Evolutionary conservation across 2,329 filamentous ascomycete species (phyloP), one percentile per base, ranked within the genome.

Genomic region (Albophoma yamanashiensis): DNA sequence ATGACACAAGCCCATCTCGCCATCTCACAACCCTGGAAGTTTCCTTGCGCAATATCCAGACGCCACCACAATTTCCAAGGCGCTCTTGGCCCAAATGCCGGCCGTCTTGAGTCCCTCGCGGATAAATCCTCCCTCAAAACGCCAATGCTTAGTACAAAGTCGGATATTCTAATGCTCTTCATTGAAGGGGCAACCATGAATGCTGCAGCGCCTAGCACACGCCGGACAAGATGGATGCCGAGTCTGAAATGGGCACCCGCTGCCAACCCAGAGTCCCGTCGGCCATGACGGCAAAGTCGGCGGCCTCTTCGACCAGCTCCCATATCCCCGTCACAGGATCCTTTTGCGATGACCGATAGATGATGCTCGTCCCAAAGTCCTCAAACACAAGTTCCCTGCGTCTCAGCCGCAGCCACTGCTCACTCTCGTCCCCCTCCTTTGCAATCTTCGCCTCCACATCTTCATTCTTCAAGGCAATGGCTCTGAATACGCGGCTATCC

Each of bases 391-490:
- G 61, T 58, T 77, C 74, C 31, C 75, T 65, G 36, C 73, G 64
- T 52, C 71, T 64, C 39, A 77, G 66, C n/a, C 71, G 68, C 17
- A 74, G 40, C 75, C 74, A 78, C 61, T 76, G 74, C n/a, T 72
- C 69, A 12, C 69, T 58, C 17, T 71, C 67, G 12, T 64, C 62
- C 2, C 70, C 76, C 20, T 75, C 73, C 14, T 57, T 60, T 3
- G 64, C 64, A 57, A 71, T 72, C 34, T 68, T 65, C 0, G 57
- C 36, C 64, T 79, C 76, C 0, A 74, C 64, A 45, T 71, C 70
- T 1, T 68, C 65, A 63, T 76, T 76, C 57, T 71, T 71, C 1
- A 74, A 60, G 1, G 71, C 73, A 56, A 79, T 74, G 5, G 75
- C 75, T 1, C 71, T 63, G 53, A 77, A 74, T 1, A 76, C 68